phyloP scores from a whole-genome alignment of 352 stramenopile genomes.

The Pythium monospermum region DNA sequence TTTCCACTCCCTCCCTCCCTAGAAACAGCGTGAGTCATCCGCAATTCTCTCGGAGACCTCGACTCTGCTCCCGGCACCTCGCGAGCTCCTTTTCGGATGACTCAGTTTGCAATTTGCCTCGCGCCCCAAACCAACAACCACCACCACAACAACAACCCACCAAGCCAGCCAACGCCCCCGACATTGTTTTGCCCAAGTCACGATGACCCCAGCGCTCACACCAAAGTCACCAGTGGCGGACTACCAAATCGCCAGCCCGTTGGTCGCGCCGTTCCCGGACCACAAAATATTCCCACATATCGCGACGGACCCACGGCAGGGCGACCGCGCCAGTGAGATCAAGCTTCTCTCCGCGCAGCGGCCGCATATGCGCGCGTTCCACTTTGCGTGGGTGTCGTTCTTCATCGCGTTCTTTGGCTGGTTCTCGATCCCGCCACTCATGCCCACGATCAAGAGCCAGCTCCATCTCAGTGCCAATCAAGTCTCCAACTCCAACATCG shows the following conservation, averaged over 20 bases:
- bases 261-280: neutral
- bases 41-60: no score
- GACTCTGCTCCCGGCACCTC: neutral
- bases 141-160: neutral
- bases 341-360: conserved; percentile 53
- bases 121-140: neutral
- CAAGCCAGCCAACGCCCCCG: neutral
- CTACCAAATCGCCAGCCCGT: neutral
- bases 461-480: conserved; percentile 80
- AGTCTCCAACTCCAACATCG: conserved; percentile 87
- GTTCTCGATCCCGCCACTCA: conserved; percentile 91
- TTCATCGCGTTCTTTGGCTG: conserved; percentile 93
- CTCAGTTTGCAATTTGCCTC: neutral
- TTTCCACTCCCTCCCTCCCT: neutral
- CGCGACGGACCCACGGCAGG: conserved; percentile 5
- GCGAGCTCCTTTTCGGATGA: neutral
- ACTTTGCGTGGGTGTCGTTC: conserved; percentile 88
- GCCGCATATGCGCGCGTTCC: conserved; percentile 92
- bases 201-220: no score
- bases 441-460: conserved; percentile 80
- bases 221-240: neutral
- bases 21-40: neutral
- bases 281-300: neutral
- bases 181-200: no score
- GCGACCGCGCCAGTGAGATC: conserved; percentile 19